Percentiles rank a stretch among this genome's conserved stretches.
Conservation (phyloP, 2,329 filamentous ascomycete genomes). For the Kalmusia sp. region DNA sequence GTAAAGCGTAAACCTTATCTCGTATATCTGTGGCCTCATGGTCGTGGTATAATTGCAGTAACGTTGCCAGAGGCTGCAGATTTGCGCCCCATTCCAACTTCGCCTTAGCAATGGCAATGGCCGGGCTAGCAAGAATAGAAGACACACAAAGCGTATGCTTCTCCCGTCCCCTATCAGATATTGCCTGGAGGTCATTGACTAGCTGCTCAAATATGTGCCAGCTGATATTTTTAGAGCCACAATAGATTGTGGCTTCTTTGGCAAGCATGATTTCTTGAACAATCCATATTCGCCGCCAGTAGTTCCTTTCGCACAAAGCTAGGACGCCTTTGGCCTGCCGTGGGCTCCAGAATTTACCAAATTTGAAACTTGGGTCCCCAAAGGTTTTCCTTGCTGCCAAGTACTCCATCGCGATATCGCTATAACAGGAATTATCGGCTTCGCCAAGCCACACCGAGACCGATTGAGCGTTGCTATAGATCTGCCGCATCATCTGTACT, state of each 20-base stretch:
- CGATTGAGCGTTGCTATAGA: slow-evolving; percentile 2
- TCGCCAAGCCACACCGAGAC: slow-evolving; percentile 9
- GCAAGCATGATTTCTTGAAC: slow-evolving; percentile 10
- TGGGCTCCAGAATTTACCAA: slow-evolving; percentile 5
- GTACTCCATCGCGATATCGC: slow-evolving; percentile 2
- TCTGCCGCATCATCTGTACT: slow-evolving; percentile 10
- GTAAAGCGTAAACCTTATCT: slow-evolving; percentile 7
- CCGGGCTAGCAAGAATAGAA: slow-evolving; percentile 4
- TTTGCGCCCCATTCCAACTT: background rate
- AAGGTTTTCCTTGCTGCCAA: slow-evolving; percentile 2
- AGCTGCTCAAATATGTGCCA: background rate
- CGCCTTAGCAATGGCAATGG: background rate
- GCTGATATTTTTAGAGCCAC: slow-evolving; percentile 2
- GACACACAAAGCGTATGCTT: background rate
- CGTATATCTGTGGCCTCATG: slow-evolving; percentile 7
- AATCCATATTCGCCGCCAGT: slow-evolving; percentile 12
- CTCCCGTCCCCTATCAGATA: slow-evolving; percentile 1
- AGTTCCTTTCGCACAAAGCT: slow-evolving; percentile 4
- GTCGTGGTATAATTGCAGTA: background rate
- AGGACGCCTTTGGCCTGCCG: slow-evolving; percentile 1
- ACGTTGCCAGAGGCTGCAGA: background rate
- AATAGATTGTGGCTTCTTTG: background rate
- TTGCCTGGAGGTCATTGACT: slow-evolving; percentile 1
- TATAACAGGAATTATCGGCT: slow-evolving; percentile 7
- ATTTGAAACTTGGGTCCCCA: background rate